Evolutionary conservation across 2,329 filamentous ascomycete genomes (phyloP), one percentile per base, ranked within the genome.

Genomic region (Calonectria pteridis): DNA sequence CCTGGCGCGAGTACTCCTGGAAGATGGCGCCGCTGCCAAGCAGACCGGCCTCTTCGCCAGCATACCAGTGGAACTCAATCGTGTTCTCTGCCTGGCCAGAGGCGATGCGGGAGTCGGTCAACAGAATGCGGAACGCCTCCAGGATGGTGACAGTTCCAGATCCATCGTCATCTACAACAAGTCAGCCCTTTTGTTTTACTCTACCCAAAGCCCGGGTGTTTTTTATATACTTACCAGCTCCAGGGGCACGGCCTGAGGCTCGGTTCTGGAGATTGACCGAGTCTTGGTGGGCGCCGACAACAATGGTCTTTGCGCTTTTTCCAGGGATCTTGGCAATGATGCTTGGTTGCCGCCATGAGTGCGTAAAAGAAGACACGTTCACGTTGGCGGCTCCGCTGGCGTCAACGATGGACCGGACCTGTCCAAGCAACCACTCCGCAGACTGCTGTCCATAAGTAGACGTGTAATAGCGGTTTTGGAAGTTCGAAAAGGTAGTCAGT

Each of bases 31-130:
- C 93, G 71, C 92, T 94, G 59, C 94, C 94, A 1, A 96, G 89
- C 51, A 97, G 87, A 18, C 94, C 94, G 11, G 93, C 94, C 82
- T 97, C 94, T 79, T 97, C 94, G 1, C 94, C 94, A 4, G 92
- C 93, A 84, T 96, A 96, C 94, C 94, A 97, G 83, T 96, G 94
- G 83, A 96, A 96, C 85, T 97, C 94, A 72, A 97, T 85, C 0
- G 94, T 95, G 83, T 96, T 95, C 74, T 91, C 72, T 91, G 86
- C 85, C 40, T 84, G 88, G 43, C 93, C 93, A 23, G 88, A 86
- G 6, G 90, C 85, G 69, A 96, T 88, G 51, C 91, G 88, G 11
- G 91, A 85, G 43, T 92, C 91, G 71, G 89, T 89, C 66, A 95
- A 87, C 16, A 96, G 87, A 55, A 94, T 93, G 16, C 93, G 90